Evolutionary conservation across 2,329 filamentous ascomycete species (phyloP).

Genomic region (Colletotrichum gloeosporioides): DNA sequence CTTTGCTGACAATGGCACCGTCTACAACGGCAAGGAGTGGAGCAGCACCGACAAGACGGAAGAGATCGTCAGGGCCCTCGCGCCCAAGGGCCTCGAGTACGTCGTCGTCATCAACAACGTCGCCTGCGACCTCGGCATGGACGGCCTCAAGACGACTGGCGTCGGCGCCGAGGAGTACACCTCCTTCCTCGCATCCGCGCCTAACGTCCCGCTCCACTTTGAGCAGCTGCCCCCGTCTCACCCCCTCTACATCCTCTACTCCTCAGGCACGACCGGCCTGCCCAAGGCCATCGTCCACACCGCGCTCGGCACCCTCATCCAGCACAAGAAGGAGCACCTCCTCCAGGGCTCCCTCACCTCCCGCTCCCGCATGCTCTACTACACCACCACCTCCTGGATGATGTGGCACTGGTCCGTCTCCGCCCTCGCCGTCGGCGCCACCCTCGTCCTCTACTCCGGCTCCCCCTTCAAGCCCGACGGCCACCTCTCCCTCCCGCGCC

Average conservation of each 20-base stretch:
- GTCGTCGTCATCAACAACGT: conserved; percentile 80
- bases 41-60: conserved; percentile 78
- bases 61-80: conserved; percentile 74
- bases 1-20: conserved; percentile 85
- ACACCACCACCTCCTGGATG: conserved; percentile 97
- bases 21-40: conserved; percentile 93
- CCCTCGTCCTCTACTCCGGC: conserved; percentile 88
- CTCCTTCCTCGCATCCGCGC: conserved; percentile 43
- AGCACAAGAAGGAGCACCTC: conserved; percentile 96
- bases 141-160: conserved; percentile 42
- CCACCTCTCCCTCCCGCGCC: conserved; percentile 79
- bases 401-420: conserved; percentile 99
- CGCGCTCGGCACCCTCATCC: conserved; percentile 85
- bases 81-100: conserved; percentile 63
- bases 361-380: conserved; percentile 83
- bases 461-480: conserved; percentile 85
- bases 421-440: conserved; percentile 81
- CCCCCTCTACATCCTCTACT: conserved; percentile 93
- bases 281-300: conserved; percentile 97
- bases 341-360: conserved; percentile 83
- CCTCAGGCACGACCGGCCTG: conserved; percentile 83
- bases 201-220: conserved; percentile 63
- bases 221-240: conserved; percentile 83
- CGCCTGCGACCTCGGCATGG: conserved; percentile 45
- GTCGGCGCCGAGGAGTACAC: conserved; percentile 50